Percentiles rank a stretch among this genome's conserved stretches.
These are phyloP conservation scores for Apiospora koreana DNA, from an alignment of 2,329 filamentous ascomycete species.

Conservation along the genomic window DNA sequence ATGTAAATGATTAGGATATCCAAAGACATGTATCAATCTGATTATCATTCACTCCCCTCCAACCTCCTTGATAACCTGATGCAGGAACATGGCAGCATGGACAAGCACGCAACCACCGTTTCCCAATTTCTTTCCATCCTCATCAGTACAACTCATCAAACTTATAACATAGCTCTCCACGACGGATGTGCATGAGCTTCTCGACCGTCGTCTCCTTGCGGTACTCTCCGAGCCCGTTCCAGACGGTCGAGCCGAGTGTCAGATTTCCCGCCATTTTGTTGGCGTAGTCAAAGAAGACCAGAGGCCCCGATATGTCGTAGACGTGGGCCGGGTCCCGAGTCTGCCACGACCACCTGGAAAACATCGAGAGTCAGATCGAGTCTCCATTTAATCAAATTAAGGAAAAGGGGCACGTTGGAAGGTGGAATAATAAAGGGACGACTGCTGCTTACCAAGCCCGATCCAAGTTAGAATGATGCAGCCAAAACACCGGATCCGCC, in stretches of 20 bases:
- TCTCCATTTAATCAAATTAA: no score
- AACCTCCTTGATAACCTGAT: no score
- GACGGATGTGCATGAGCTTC: constrained; percentile 9
- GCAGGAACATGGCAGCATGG: no score
- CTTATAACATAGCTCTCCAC: constrained; percentile 12
- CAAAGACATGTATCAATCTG: no score
- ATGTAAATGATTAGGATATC: no score
- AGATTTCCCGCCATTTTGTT: constrained; percentile 10
- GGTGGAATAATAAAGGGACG: no score
- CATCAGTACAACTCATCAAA: constrained; percentile 12
- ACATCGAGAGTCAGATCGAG: background rate
- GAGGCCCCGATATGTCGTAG: constrained; percentile 12
- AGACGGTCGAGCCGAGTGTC: constrained; percentile 10
- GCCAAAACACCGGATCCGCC: constrained; percentile 14
- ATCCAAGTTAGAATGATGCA: constrained; percentile 14
- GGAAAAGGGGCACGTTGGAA: no score
- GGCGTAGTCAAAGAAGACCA: constrained; percentile 11
- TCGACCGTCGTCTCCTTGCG: constrained; percentile 2
- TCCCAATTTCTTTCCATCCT: no score
- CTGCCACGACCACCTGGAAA: constrained; percentile 13
- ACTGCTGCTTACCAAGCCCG: constrained; percentile 6
- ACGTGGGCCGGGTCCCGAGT: constrained; percentile 8
- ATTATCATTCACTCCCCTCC: no score
- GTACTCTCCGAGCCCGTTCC: background rate
- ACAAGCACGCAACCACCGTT: no score